These are phyloP conservation scores for Olyra latifolia DNA, from an alignment of 176 grass and related monocot species.

Conservation along the genomic window DNA sequence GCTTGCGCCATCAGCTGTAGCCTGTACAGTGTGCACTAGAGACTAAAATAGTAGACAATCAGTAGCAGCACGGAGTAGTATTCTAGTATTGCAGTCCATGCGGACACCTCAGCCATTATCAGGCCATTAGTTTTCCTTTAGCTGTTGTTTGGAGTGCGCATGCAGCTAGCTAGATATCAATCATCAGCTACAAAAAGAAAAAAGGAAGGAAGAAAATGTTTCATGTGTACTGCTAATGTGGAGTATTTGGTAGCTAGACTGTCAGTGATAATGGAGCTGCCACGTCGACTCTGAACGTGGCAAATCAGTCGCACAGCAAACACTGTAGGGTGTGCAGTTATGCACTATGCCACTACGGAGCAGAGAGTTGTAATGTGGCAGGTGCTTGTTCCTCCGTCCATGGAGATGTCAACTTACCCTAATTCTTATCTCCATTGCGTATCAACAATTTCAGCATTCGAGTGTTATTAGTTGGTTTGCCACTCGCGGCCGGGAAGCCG, in stretches of 20 bases:
- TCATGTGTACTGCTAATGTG: neutral
- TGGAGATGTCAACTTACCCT: neutral
- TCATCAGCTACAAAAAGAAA: conserved; percentile 6
- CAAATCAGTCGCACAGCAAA: neutral
- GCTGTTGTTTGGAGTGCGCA: conserved; percentile 14
- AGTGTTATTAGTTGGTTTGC: conserved; percentile 1
- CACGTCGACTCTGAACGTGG: conserved; percentile 10
- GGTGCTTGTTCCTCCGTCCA: neutral
- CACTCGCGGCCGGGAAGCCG: conserved; percentile 6
- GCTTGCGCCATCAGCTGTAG: conserved; percentile 6
- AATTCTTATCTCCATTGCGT: neutral
- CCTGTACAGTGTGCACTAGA: neutral
- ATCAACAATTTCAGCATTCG: too few relatives aligned
- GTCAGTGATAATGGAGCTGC: conserved; percentile 20
- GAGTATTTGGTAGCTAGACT: neutral
- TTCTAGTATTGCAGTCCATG: conserved; percentile 32
- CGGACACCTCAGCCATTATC: conserved; percentile 29
- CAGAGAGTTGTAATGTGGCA: neutral
- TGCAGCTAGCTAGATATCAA: neutral
- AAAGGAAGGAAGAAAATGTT: neutral
- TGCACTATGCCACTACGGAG: neutral
- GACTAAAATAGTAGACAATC: neutral
- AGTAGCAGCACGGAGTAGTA: neutral
- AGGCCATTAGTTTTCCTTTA: conserved; percentile 3
- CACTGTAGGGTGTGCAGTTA: neutral